Percentiles rank a stretch among this genome's conserved stretches.
Conservation (phyloP, 139 green algal genomes). For the Pleodorina starrii region DNA sequence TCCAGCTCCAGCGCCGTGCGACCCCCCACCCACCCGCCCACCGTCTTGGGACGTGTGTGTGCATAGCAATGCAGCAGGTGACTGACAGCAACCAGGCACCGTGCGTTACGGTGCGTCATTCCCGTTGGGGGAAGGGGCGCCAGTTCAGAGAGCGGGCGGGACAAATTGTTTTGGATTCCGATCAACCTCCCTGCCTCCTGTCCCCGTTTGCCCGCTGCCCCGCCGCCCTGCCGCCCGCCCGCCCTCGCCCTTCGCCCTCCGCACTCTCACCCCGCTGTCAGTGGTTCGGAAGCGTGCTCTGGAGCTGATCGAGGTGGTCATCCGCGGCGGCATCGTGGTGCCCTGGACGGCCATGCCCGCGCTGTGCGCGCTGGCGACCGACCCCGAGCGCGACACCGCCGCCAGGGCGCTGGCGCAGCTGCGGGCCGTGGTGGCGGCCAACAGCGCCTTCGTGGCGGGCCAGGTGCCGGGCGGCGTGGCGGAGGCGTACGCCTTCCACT, state of each 20-base stretch:
- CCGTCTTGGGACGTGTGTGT: no score
- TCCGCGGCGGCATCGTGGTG: constrained; percentile 79
- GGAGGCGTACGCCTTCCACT: constrained; percentile 67
- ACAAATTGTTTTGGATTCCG: no score
- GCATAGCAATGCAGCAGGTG: no score
- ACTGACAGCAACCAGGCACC: no score
- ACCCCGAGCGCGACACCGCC: constrained; percentile 60
- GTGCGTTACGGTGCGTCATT: not conserved
- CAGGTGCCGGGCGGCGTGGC: constrained; percentile 61
- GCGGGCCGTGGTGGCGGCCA: constrained; percentile 8
- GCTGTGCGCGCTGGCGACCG: constrained; percentile 75
- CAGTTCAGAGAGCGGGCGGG: no score
- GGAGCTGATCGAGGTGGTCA: constrained; percentile 82
- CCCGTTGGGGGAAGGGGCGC: not conserved
- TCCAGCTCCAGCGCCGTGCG: no score
- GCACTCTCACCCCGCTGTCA: not conserved
- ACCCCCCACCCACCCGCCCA: no score
- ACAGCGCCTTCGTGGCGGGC: constrained; percentile 47
- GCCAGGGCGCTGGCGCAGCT: constrained; percentile 47
- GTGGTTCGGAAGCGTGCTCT: constrained; percentile 73
- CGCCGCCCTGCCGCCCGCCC: no score
- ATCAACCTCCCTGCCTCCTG: no score
- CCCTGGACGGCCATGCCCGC: constrained; percentile 78
- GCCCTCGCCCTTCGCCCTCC: not conserved
- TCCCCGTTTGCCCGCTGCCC: no score